Base-by-base conservation (phyloP, 176 grass and related monocot genomes). In the Pharus latifolius region DNA sequence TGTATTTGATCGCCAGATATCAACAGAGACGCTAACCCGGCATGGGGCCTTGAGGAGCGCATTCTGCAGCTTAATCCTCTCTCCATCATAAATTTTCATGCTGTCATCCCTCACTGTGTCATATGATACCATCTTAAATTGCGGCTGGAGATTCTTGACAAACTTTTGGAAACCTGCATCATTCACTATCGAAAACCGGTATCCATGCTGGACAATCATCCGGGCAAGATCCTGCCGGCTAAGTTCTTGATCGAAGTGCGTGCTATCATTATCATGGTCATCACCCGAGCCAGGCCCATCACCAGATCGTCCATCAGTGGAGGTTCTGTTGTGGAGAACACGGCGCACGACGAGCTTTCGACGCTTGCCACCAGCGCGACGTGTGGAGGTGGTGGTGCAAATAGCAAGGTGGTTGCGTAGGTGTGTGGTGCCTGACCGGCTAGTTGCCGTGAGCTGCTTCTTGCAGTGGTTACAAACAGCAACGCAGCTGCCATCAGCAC, bases 391-490 rank as follows among this genome's bases (percentile, higher is more conserved):
- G 49, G 84, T 99, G 35, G 87, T 77, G 75, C 95, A 99, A 60
- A 91, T 91, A 0, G 61, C 95, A 3, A 99, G 81, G 62, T 99
- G 95, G 75, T 99, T 98, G 45, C 89, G 85, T 2, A 99, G 80
- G 57, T 99, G 95, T 0, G 95, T 99, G 33, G 95, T 99, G 42
- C 95, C 95, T 47, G 90, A 93, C 52, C 95, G 77, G 78, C 95
- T 99, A 65, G 87, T 94, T 20, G 95, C 95, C 11, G 95, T 99
- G 56, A 99, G 90, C 79, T 99, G 95, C 87, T 99, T 99, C 90
- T 99, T 92, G 84, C 95, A 99, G 58, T 94, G 90, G 67, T 99
- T 99, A 78, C 95, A 99, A 67, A 99, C 56, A 15, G 95, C 95
- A 1, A 99, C 87, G 5, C 78, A 99, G 54, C 74, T 94, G 6